A percentile compares a stretch with the other conserved stretches of the same genome.
Conservation (phyloP, 2,329 filamentous ascomycete genomes). For the Penicillium janthinellum region DNA sequence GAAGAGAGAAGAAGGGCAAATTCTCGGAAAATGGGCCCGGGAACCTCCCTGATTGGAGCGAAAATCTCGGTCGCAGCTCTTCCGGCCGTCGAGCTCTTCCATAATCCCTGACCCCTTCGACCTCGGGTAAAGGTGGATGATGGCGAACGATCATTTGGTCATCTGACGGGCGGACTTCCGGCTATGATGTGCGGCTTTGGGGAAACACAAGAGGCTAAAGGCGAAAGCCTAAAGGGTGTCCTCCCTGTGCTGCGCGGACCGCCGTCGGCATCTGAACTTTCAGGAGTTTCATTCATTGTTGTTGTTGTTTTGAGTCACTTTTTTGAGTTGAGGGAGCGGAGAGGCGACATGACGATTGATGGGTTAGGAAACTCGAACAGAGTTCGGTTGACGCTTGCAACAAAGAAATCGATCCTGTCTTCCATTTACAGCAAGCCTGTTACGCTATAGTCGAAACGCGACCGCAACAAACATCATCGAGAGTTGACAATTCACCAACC, state of each 20-base stretch:
- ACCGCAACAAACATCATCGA: neutral
- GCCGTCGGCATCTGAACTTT: neutral
- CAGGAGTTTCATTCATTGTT: neutral
- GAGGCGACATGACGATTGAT: neutral
- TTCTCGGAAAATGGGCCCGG: neutral
- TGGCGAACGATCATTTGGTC: too few relatives aligned
- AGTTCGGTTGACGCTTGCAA: neutral
- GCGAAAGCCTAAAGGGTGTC: too few relatives aligned
- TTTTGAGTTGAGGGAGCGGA: neutral
- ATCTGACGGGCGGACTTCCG: neutral
- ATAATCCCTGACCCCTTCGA: conserved; percentile 1
- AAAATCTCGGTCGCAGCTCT: conserved; percentile 6
- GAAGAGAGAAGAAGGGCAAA: conserved; percentile 1
- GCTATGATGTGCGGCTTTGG: neutral
- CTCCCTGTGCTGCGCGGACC: neutral
- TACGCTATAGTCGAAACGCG: neutral
- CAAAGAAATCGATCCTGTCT: neutral
- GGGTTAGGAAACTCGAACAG: neutral
- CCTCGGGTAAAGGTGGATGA: neutral
- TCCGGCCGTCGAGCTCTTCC: neutral
- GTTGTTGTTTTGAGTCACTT: neutral
- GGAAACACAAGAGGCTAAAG: neutral
- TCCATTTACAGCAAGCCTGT: neutral
- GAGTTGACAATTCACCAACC: neutral
- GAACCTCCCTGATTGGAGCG: conserved; percentile 15